Conservation (phyloP, 83 land plant species). For the Diphasiastrum complanatum region DNA sequence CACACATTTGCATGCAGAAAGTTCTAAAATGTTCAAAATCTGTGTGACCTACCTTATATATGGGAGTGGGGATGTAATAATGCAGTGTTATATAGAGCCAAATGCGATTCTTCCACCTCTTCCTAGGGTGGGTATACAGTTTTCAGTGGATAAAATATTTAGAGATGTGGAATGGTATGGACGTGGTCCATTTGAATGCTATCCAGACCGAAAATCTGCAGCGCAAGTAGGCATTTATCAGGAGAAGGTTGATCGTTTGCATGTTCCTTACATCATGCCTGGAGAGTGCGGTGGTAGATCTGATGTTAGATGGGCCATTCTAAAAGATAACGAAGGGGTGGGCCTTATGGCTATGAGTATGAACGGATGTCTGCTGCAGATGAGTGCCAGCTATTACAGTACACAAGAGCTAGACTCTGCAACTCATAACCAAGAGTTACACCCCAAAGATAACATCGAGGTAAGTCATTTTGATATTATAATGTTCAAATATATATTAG, state of each 20-base stretch:
- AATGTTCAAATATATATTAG: too few relatives aligned
- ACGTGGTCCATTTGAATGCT: constrained; percentile 92
- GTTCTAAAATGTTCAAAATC: constrained; percentile 33
- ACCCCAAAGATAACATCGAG: constrained; percentile 63
- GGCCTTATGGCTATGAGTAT: constrained; percentile 67
- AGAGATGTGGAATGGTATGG: constrained; percentile 68
- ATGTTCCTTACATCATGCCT: constrained; percentile 92
- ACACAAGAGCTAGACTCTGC: constrained; percentile 77
- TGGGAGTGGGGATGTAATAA: constrained; percentile 69
- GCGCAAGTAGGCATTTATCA: constrained; percentile 80
- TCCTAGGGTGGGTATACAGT: constrained; percentile 79
- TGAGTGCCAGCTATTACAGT: constrained; percentile 79
- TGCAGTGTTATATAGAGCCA: constrained; percentile 52
- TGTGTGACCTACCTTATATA: constrained; percentile 51
- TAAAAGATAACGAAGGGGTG: constrained; percentile 43
- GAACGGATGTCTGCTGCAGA: constrained; percentile 70
- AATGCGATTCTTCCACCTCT: constrained; percentile 68
- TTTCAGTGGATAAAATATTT: constrained; percentile 49
- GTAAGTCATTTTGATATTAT: constrained; percentile 34
- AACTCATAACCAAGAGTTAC: constrained; percentile 75
- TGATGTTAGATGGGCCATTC: constrained; percentile 86
- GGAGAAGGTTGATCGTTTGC: constrained; percentile 51
- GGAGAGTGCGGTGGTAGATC: constrained; percentile 85
- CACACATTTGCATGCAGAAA: too few relatives aligned
- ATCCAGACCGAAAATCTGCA: constrained; percentile 90